Base-by-base conservation (phyloP, 179 eudicot species). In the Silene coronaria region DNA sequence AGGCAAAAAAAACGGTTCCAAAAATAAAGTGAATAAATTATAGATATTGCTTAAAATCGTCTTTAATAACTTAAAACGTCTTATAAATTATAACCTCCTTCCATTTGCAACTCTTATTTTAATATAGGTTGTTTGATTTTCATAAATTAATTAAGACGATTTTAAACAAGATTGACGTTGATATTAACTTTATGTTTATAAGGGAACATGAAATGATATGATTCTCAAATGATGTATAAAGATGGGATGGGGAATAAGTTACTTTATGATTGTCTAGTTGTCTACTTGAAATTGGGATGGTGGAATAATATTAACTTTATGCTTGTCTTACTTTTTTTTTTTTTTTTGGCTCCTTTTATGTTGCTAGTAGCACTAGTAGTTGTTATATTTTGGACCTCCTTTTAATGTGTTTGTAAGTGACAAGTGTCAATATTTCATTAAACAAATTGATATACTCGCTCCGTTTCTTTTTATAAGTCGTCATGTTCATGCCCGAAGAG, bases 291-390 rank as follows among this genome's bases (percentile, higher is more conserved):
- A 55, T 55, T 55, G 60, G 60, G 21, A n/a, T 4, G 60, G 23
- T 55, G 60, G 60, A 55, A 55, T 55, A 55, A 55, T 55, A 22
- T 53, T 55, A 55, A 55, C 60, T 55, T 55, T 55, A 55, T 55
- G 60, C 60, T 55, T 55, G 22, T 55, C 60, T 55, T 55, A 55
- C 60, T 55, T 55, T 55, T 53, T 14, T 0, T 0, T 53, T 53
- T 53, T 53, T 0, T 0, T 53, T 53, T 53, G 16, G 17, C 5
- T 53, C 17, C 7, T 2, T 53, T 53, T 53, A 38, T 38, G 45
- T 2, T 34, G 11, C 11, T 38, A 38, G 11, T 38, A 38, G 45
- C 45, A 38, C 45, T 7, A 42, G 14, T 7, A 42, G 14, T 42
- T 42, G 13, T 42, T 42, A 11, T 42, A 42, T 42, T 42, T 42